Conservation (phyloP, 1,139 yeast genomes). For the Hansenula anomala region DNA sequence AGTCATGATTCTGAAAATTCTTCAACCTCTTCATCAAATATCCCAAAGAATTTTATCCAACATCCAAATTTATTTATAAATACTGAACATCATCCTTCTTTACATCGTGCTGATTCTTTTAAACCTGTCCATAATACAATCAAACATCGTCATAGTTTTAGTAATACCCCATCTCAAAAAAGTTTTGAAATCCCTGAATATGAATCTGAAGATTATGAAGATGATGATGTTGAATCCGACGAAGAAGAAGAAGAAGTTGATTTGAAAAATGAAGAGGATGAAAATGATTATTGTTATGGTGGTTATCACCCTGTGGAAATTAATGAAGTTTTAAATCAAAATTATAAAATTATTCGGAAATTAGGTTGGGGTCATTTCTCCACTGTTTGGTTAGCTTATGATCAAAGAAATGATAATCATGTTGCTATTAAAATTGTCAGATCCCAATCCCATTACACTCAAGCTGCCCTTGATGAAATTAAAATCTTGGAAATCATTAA, state of each 20-base stretch:
- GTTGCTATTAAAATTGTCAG: slow-evolving; percentile 86
- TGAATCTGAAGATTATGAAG: neutral
- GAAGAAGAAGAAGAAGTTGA: slow-evolving; percentile 6
- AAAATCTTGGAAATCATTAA: slow-evolving; percentile 48
- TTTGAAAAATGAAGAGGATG: slow-evolving; percentile 57
- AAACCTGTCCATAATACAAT: neutral
- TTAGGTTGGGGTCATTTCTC: slow-evolving; percentile 92
- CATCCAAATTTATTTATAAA: slow-evolving; percentile 1
- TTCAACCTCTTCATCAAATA: neutral
- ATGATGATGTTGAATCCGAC: no score
- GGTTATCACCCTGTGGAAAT: slow-evolving; percentile 85
- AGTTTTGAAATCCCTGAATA: no score
- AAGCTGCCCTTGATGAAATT: slow-evolving; percentile 85
- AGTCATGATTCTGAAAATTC: neutral
- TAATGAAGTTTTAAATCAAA: slow-evolving; percentile 59
- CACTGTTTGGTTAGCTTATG: slow-evolving; percentile 84
- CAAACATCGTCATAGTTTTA: neutral
- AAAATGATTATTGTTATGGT: slow-evolving; percentile 69
- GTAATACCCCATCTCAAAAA: neutral
- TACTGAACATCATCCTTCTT: slow-evolving; percentile 9
- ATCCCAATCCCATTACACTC: slow-evolving; percentile 63
- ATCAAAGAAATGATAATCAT: slow-evolving; percentile 46
- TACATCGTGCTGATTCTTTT: slow-evolving; percentile 6
- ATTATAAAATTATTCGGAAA: slow-evolving; percentile 68
- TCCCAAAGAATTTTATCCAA: neutral